These are phyloP conservation scores for Macrocybe gigantea DNA, from an alignment of 768 basidiomycete genomes.

Conservation along the genomic window DNA sequence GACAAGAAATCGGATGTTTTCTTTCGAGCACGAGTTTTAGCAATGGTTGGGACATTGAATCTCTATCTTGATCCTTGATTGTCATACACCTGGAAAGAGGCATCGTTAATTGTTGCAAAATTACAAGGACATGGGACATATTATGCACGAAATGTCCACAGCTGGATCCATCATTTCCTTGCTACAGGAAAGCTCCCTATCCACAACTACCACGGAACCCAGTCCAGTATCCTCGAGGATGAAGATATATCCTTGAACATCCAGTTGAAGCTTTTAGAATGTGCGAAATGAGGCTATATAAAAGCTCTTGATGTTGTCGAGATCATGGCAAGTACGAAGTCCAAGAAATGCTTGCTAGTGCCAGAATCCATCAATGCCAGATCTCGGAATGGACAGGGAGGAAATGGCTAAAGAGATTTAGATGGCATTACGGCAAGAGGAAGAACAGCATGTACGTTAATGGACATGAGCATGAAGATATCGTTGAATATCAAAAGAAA, in stretches of 20 bases:
- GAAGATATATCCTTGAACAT: no score
- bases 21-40: constrained; percentile 8
- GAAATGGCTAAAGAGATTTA: constrained; percentile 21
- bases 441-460: constrained; percentile 12
- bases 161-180: constrained; percentile 2
- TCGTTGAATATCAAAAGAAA: constrained; percentile 8
- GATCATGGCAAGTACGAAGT: not conserved
- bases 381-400: no score
- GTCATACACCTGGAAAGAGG: constrained; percentile 5
- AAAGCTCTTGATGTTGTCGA: not conserved
- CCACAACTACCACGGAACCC: not conserved
- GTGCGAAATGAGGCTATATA: not conserved
- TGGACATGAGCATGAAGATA: not conserved
- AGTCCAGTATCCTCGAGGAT: no score
- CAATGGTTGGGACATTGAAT: constrained; percentile 11
- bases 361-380: no score
- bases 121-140: constrained; percentile 6
- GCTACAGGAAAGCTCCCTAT: not conserved
- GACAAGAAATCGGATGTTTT: constrained; percentile 13
- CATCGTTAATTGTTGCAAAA: constrained; percentile 11
- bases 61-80: constrained; percentile 8
- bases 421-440: constrained; percentile 6
- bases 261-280: not conserved
- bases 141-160: constrained; percentile 1
- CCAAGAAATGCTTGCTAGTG: not conserved